Base-by-base conservation (phyloP, 225 moss, liverwort and hornwort species). In the Sphagnum contortum region DNA sequence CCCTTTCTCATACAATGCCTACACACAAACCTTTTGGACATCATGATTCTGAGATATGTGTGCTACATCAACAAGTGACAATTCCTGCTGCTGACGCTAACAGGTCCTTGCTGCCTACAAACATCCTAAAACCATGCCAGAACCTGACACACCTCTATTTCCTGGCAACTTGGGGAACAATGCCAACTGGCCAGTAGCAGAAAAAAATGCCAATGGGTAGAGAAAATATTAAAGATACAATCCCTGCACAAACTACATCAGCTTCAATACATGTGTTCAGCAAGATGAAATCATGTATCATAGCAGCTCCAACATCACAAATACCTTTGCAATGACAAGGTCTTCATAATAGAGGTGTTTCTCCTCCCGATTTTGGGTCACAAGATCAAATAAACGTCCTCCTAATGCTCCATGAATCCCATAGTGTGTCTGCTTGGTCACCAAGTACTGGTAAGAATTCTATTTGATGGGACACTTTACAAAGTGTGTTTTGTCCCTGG, bases 351-450 rank as follows among this genome's bases (percentile, higher is more conserved):
- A 83, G 44, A 98, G 87, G n/a, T 69, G 67, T 59, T 88, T 77
- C 55, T 83, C 91, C 75, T 84, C 80, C 65, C 98, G 80, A 63
- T 79, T 75, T 73, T 77, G 89, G 2, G 93, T 93, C 56, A 93
- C 71, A 50, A 98, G 58, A 57, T 98, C 87, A 70, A 93, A 98
- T 67, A 98, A 74, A 44, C 98, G 81, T n/a, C 80, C 87, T 11
- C 98, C 98, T 69, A 98, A 72, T 48, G 93, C 83, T 67, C 98
- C 98, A 70, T 87, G 93, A 48, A 98, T 98, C n/a, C 81, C 87
- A 73, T 84, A 91, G 71, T 86, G 80, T 64, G 87, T 86, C 98
- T 96, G 67, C 45, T 52, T 49, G 64, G 49, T 3, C 45, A 14
- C 53, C 29, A 29, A 29, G 29, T 29, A 29, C 29, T 29, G 29